Evolutionary conservation across 2,329 filamentous ascomycete genomes (phyloP).

Genomic region (Paecilomyces niveus): DNA sequence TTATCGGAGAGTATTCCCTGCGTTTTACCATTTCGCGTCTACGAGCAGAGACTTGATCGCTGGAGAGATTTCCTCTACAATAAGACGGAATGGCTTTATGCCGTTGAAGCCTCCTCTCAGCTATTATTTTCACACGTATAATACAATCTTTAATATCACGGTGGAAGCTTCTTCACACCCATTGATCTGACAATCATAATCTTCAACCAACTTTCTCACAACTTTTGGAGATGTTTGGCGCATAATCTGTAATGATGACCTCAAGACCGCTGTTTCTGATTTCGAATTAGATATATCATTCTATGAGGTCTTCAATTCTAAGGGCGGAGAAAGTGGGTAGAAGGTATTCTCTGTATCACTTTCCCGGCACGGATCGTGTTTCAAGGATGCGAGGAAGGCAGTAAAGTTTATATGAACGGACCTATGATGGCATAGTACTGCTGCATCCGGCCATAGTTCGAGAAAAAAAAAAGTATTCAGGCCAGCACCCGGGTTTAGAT

Average conservation of each 20-base stretch:
- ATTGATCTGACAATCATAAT: not conserved
- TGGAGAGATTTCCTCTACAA: too few relatives aligned
- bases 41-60: too few relatives aligned
- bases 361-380: not conserved
- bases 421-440: not conserved
- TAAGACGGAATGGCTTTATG: too few relatives aligned
- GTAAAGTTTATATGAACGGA: not conserved
- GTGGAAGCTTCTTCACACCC: not conserved
- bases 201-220: not conserved
- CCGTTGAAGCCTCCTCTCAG: too few relatives aligned
- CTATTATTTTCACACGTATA: too few relatives aligned
- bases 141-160: too few relatives aligned
- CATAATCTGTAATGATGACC: not conserved
- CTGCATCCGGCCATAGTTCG: not conserved
- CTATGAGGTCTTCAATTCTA: not conserved
- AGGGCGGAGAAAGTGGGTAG: not conserved
- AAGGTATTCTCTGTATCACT: not conserved
- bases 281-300: not conserved
- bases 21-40: too few relatives aligned
- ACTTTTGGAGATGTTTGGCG: not conserved
- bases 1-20: too few relatives aligned
- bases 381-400: not conserved
- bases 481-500: not conserved
- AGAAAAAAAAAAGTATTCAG: not conserved
- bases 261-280: not conserved